These are phyloP conservation scores for Trametes gibbosa DNA, from an alignment of 768 basidiomycete genomes.

Conservation along the genomic window DNA sequence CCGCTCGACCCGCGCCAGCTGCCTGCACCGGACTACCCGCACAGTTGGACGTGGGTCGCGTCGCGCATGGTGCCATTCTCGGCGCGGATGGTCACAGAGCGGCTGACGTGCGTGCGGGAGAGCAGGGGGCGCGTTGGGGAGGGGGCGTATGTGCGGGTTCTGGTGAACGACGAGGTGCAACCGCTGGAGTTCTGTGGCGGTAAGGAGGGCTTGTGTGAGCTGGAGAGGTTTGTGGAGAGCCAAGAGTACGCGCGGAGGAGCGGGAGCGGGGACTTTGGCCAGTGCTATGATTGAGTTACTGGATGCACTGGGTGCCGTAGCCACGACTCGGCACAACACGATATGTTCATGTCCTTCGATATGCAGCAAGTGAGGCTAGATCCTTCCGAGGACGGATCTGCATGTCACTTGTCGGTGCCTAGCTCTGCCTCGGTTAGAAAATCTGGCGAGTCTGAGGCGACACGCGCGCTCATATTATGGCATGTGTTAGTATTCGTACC, in stretches of 20 bases:
- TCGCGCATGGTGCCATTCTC: constrained; percentile 73
- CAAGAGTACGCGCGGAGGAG: constrained; percentile 65
- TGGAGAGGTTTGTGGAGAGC: constrained; percentile 66
- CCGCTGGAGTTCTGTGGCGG: constrained; percentile 63
- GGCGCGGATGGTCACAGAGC: constrained; percentile 71
- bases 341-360: too few species aligned
- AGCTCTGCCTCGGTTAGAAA: too few species aligned
- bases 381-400: too few species aligned
- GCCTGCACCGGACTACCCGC: background rate
- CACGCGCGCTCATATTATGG: too few species aligned
- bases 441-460: too few species aligned
- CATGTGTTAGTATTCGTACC: too few species aligned
- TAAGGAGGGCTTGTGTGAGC: constrained; percentile 56
- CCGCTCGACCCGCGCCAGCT: constrained; percentile 17
- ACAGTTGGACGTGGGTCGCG: constrained; percentile 43
- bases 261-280: constrained; percentile 71
- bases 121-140: background rate
- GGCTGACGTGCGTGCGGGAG: constrained; percentile 44
- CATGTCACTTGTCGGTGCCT: too few species aligned
- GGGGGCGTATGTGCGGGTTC: constrained; percentile 55
- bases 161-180: constrained; percentile 74
- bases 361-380: too few species aligned
- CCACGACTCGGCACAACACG: too few species aligned
- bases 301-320: too few species aligned
- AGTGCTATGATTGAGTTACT: constrained; percentile 35